These are phyloP conservation scores for Sporothrix pseudoabietina DNA, from an alignment of 2,329 filamentous ascomycete genomes.

Conservation along the genomic window DNA sequence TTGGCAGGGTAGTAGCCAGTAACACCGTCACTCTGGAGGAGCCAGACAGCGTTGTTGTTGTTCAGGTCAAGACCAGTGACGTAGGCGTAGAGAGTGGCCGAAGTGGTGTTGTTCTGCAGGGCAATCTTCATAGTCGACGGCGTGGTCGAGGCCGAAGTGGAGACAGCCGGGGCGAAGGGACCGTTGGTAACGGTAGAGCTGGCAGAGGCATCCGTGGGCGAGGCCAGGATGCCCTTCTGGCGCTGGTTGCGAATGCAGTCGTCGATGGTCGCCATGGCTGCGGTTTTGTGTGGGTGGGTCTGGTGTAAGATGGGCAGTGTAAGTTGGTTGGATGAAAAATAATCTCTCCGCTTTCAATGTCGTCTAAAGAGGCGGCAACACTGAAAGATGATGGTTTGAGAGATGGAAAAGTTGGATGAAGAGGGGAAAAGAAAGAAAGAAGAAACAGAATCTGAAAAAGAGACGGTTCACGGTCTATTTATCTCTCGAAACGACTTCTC, in stretches of 20 bases:
- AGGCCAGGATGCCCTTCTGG: constrained; percentile 36
- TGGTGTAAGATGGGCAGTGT: not conserved
- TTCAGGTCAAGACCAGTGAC: constrained; percentile 68
- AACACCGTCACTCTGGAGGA: constrained; percentile 66
- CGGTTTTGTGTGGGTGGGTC: not conserved
- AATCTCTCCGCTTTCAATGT: constrained; percentile 14
- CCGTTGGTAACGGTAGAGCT: constrained; percentile 1
- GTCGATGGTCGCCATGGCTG: constrained; percentile 39
- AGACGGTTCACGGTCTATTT: constrained; percentile 13
- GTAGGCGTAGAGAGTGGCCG: constrained; percentile 65
- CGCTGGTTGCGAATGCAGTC: constrained; percentile 38
- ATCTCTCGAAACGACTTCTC: not conserved
- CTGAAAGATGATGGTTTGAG: constrained; percentile 2
- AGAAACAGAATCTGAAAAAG: not conserved
- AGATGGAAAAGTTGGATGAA: constrained; percentile 8
- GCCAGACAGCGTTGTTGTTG: constrained; percentile 60
- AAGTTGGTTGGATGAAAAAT: constrained; percentile 5
- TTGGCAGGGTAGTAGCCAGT: constrained; percentile 66
- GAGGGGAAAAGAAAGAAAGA: not conserved
- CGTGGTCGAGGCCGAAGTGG: constrained; percentile 21
- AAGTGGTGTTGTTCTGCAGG: constrained; percentile 66
- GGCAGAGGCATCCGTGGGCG: constrained; percentile 31
- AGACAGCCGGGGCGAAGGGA: not conserved
- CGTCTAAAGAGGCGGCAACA: constrained; percentile 17
- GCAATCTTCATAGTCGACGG: constrained; percentile 58